Conservation (phyloP, 1,284 basidiomycete genomes). For the Melanopsichium pennsylvanicum region DNA sequence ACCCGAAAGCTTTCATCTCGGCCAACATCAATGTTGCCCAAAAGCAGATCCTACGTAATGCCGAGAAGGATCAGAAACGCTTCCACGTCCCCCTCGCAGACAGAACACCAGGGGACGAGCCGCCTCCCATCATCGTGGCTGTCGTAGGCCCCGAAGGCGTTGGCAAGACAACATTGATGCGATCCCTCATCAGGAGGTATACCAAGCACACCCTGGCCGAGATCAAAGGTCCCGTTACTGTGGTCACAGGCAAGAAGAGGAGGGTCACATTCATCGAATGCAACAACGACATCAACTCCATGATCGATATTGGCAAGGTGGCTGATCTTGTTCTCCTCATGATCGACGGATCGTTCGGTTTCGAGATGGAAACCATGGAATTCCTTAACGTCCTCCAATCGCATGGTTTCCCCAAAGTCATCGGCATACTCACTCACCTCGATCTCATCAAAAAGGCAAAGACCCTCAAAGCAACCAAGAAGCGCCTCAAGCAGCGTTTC, state of each 20-base stretch:
- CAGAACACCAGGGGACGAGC: constrained; percentile 82
- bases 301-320: constrained; percentile 97
- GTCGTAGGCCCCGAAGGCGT: constrained; percentile 95
- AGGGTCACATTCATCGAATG: constrained; percentile 95
- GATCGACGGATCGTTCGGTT: constrained; percentile 97
- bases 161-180: constrained; percentile 93
- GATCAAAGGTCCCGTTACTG: constrained; percentile 90
- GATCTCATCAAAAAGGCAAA: constrained; percentile 95
- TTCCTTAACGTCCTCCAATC: constrained; percentile 96
- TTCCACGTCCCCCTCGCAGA: constrained; percentile 96
- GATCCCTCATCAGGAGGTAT: constrained; percentile 88
- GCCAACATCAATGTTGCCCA: constrained; percentile 68
- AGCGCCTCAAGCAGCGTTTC: constrained; percentile 96
- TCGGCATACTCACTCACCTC: constrained; percentile 93
- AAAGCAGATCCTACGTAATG: constrained; percentile 85
- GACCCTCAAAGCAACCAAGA: constrained; percentile 89
- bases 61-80: constrained; percentile 90
- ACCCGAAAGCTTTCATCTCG: constrained; percentile 94
- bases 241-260: constrained; percentile 88
- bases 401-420: constrained; percentile 98
- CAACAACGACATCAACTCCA: constrained; percentile 95
- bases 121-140: constrained; percentile 94
- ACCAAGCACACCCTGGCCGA: constrained; percentile 93
- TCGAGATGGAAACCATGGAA: constrained; percentile 99
- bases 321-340: constrained; percentile 94